Evolutionary conservation across 2,329 filamentous ascomycete genomes (phyloP).

Genomic region (Bipolaris oryzae): DNA sequence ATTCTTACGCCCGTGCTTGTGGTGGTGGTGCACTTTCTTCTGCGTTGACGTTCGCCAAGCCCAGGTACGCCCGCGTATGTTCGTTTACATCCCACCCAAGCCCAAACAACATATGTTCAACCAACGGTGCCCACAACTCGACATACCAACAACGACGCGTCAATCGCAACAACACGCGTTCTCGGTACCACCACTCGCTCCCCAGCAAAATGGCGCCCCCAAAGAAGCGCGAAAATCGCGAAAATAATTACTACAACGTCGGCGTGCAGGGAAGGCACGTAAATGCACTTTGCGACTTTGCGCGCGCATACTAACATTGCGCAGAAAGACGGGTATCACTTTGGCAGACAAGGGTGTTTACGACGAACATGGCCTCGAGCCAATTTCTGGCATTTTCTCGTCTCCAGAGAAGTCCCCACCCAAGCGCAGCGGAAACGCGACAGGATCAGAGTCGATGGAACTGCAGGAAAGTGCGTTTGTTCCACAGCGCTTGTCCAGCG

Average conservation of each 20-base stretch:
- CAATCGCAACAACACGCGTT: conserved; percentile 26
- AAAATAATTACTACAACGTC: conserved; percentile 49
- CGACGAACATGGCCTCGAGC: conserved; percentile 92
- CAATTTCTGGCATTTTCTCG: conserved; percentile 85
- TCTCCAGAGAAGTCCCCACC: conserved; percentile 73
- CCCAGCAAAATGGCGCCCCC: conserved; percentile 39
- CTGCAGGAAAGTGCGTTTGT: conserved; percentile 63
- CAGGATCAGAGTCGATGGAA: conserved; percentile 66
- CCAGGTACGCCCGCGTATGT: conserved; percentile 11
- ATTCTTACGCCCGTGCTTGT: neutral
- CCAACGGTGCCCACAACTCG: conserved; percentile 8
- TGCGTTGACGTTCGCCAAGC: conserved; percentile 11
- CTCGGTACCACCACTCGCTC: neutral
- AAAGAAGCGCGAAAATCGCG: conserved; percentile 47
- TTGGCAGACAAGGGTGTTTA: conserved; percentile 78
- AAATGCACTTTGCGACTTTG: conserved; percentile 3
- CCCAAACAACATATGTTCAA: conserved; percentile 32
- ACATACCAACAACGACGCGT: conserved; percentile 16
- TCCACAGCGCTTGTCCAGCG: conserved; percentile 4
- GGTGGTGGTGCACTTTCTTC: neutral
- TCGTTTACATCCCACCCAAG: conserved; percentile 23
- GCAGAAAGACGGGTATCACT: conserved; percentile 86
- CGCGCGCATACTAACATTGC: conserved; percentile 20
- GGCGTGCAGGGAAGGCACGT: conserved; percentile 49
- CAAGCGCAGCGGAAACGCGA: conserved; percentile 49